Evolutionary conservation across 768 basidiomycete species (phyloP).

Genomic region (Panus rudis): DNA sequence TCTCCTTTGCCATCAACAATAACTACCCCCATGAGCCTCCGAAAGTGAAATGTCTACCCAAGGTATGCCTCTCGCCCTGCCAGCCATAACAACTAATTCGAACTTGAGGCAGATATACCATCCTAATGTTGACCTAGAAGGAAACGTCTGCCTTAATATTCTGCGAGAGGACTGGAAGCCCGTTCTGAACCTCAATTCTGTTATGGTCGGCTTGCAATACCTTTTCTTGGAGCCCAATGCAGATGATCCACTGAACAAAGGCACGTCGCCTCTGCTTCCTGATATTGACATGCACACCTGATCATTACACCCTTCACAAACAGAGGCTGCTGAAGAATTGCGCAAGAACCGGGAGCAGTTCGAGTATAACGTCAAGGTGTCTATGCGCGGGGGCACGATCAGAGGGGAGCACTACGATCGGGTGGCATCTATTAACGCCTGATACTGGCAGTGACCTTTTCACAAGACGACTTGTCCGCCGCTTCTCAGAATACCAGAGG

Average conservation of each 20-base stretch:
- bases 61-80: constrained; percentile 53
- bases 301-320: constrained; percentile 1
- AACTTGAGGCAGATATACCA: constrained; percentile 99
- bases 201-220: constrained; percentile 98
- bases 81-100: no score
- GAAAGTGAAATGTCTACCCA: constrained; percentile 96
- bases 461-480: no score
- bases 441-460: no score
- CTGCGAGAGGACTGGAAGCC: constrained; percentile 99
- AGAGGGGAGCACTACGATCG: constrained; percentile 76
- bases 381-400: constrained; percentile 78
- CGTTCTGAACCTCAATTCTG: constrained; percentile 92
- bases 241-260: constrained; percentile 98
- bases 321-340: constrained; percentile 96
- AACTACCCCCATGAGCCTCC: constrained; percentile 99
- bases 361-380: constrained; percentile 73
- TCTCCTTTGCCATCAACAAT: constrained; percentile 93
- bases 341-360: constrained; percentile 84
- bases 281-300: neutral
- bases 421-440: no score
- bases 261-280: constrained; percentile 36
- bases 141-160: constrained; percentile 98
- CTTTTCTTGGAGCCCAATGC: constrained; percentile 98
- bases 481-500: no score
- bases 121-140: constrained; percentile 96